Base-by-base conservation (phyloP, 2,329 filamentous ascomycete genomes). In the Bimuria novae-zelandiae region DNA sequence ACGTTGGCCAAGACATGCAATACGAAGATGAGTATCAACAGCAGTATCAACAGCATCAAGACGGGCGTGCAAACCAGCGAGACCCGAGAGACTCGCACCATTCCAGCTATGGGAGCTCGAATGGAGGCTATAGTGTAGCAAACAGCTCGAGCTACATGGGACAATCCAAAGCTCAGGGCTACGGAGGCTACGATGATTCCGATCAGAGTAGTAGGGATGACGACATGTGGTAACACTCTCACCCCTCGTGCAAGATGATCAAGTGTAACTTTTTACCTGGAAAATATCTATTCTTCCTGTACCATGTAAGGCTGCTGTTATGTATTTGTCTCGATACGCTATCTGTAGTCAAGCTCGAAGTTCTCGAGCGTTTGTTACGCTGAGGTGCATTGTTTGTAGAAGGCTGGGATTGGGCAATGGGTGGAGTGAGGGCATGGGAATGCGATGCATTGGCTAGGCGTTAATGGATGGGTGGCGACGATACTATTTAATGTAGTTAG, bases 201-300 rank as follows among this genome's bases (percentile, higher is more conserved):
- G 69, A 69, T 44, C 60, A 63, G 39, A 61, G 62, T 21, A 68
- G 61, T 25, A 63, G 68, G 48, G 68, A 73, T 29, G 70, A 74
- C 43, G 71, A 75, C 12, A 75, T 75, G 72, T 75, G 72, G 72
- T 75, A 55, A n/a, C n/a, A n/a, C n/a, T n/a, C n/a, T n/a, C n/a
- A n/a, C n/a, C n/a, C n/a, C n/a, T n/a, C n/a, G n/a, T n/a, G n/a
- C n/a, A n/a, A n/a, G n/a, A n/a, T n/a, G n/a, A n/a, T n/a, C n/a
- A n/a, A n/a, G n/a, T n/a, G n/a, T n/a, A n/a, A n/a, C n/a, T n/a
- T n/a, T 40, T 43, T 21, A 39, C 39, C 48, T 22, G 30, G 22
- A 29, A 19, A 27, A 36, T 29, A 12, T 22, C 27, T 36, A 14
- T 27, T 29, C 21, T 41, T 51, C 33, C 22, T 51, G 49, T 51